A percentile compares a stretch with the other conserved stretches of the same genome.
Conservation (phyloP, 257 asterid species). For the Rhazya stricta region DNA sequence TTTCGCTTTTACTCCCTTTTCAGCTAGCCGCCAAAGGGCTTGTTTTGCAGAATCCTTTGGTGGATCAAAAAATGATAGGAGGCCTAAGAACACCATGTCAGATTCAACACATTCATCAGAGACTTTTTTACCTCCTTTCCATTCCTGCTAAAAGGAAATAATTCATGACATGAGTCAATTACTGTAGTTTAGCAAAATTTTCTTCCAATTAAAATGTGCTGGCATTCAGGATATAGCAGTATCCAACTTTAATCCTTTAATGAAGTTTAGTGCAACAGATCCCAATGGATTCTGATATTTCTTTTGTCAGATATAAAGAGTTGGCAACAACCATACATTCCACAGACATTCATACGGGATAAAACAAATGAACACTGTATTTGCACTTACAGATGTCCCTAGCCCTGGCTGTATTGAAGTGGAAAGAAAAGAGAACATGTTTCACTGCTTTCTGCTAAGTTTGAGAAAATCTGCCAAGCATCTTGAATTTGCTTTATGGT, state of each 20-base stretch:
- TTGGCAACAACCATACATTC: neutral
- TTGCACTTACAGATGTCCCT: no score
- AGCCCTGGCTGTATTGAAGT: no score
- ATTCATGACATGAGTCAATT: neutral
- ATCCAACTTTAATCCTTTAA: neutral
- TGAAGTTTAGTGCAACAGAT: neutral
- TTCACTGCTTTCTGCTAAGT: no score
- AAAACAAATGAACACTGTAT: no score
- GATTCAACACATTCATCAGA: conserved; percentile 17
- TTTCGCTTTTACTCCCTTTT: conserved; percentile 25
- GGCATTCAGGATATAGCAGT: neutral
- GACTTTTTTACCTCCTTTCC: neutral
- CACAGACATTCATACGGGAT: no score
- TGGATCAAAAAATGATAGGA: conserved; percentile 19
- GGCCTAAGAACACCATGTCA: conserved; percentile 21
- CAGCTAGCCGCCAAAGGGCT: conserved; percentile 19
- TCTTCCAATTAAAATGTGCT: neutral
- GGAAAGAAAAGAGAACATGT: no score
- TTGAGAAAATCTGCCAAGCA: no score
- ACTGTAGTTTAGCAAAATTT: neutral
- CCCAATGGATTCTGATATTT: neutral
- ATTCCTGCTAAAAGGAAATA: conserved; percentile 9
- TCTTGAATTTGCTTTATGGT: no score
- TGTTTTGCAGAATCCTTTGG: conserved; percentile 24
- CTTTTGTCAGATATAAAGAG: neutral